These are phyloP conservation scores for Dacryopinax primogenitus DNA, from an alignment of 768 basidiomycete genomes.

Conservation along the genomic window DNA sequence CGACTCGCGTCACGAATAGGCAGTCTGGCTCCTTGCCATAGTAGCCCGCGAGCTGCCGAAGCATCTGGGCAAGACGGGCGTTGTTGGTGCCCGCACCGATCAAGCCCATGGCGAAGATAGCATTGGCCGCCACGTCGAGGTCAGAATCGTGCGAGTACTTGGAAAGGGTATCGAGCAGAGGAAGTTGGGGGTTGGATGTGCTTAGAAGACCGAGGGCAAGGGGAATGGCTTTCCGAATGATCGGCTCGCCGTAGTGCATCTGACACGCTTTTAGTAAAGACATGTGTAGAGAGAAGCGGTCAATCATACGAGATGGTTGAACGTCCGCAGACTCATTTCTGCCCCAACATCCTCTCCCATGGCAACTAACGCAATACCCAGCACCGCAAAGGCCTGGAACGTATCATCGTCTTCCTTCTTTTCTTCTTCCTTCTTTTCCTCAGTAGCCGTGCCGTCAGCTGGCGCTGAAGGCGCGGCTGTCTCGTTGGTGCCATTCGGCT, in stretches of 20 bases:
- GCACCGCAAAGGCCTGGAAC: conserved; percentile 83
- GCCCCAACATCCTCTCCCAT: conserved; percentile 98
- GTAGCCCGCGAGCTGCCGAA: conserved; percentile 92
- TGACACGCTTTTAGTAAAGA: conserved; percentile 27
- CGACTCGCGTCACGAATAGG: conserved; percentile 88
- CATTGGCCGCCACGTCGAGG: conserved; percentile 87
- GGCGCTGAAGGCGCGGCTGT: conserved; percentile 6
- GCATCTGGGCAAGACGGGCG: conserved; percentile 92
- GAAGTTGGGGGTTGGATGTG: conserved; percentile 88
- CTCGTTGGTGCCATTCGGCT: conserved; percentile 31
- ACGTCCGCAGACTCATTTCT: conserved; percentile 93
- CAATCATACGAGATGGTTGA: conserved; percentile 78
- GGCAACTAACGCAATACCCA: conserved; percentile 85
- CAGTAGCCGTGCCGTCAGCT: conserved; percentile 18
- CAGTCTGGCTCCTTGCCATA: conserved; percentile 97
- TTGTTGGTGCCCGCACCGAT: conserved; percentile 99
- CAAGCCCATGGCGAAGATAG: conserved; percentile 97
- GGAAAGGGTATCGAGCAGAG: conserved; percentile 90
- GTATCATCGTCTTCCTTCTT: conserved; percentile 42
- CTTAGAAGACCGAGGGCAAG: conserved; percentile 90
- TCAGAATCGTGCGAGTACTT: conserved; percentile 99
- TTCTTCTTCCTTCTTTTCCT: conserved; percentile 22
- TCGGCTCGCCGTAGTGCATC: conserved; percentile 98
- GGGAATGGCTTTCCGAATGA: conserved; percentile 83
- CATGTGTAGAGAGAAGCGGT: neutral